Conservation (phyloP, 768 basidiomycete species). For the Panus rudis region DNA sequence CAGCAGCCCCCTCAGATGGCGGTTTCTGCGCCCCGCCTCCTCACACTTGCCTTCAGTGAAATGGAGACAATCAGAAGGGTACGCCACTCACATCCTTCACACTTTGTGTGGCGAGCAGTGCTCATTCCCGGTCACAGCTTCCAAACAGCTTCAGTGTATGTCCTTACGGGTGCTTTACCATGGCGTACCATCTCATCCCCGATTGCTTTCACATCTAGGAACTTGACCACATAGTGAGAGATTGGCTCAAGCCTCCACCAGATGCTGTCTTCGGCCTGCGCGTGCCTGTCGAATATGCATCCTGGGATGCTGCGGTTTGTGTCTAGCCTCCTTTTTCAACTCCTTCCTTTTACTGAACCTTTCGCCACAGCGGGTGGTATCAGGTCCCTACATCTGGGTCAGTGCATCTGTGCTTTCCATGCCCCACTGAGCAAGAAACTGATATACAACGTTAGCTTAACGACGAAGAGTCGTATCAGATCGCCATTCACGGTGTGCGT, state of each 20-base stretch:
- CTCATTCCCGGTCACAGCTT: constrained; percentile 36
- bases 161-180: constrained; percentile 1
- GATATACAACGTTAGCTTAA: constrained; percentile 45
- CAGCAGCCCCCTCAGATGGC: constrained; percentile 51
- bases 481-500: constrained; percentile 77
- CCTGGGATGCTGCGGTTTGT: constrained; percentile 75
- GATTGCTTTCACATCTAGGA: constrained; percentile 41
- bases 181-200: constrained; percentile 4
- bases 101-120: constrained; percentile 5
- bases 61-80: constrained; percentile 84
- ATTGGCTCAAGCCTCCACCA: constrained; percentile 84
- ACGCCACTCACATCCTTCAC: constrained; percentile 13
- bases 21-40: constrained; percentile 63
- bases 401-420: constrained; percentile 19
- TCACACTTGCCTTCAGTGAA: constrained; percentile 77
- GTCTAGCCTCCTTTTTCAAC: constrained; percentile 1
- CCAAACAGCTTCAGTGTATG: constrained; percentile 61
- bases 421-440: constrained; percentile 9
- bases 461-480: constrained; percentile 83
- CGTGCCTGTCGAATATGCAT: constrained; percentile 83
- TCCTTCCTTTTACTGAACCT: constrained; percentile 13
- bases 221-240: constrained; percentile 70
- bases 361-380: constrained; percentile 55
- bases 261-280: constrained; percentile 70
- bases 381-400: constrained; percentile 82